These are phyloP conservation scores for Sordariomycetes sp. DNA, from an alignment of 2,329 filamentous ascomycete genomes.

Conservation along the genomic window DNA sequence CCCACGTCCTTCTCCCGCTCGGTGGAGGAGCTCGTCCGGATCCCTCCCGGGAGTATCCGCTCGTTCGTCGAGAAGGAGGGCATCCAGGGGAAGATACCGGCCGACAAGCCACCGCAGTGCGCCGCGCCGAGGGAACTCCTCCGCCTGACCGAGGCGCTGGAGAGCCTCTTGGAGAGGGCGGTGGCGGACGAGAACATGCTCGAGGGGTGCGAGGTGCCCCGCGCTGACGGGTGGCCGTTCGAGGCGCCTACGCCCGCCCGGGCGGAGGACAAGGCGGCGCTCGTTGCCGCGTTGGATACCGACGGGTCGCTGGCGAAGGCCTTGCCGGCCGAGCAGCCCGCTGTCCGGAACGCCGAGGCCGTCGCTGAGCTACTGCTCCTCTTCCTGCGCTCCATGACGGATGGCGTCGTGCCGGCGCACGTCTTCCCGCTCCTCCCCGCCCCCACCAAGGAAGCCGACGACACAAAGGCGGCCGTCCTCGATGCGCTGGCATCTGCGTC, in stretches of 20 bases:
- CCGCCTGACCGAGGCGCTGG: conserved; percentile 70
- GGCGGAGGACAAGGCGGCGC: conserved; percentile 14
- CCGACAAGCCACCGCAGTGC: conserved; percentile 48
- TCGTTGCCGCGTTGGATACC: conserved; percentile 60
- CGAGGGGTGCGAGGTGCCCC: conserved; percentile 35
- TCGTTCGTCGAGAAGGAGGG: conserved; percentile 24
- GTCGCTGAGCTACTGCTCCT: conserved; percentile 57
- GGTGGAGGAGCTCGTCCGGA: conserved; percentile 74
- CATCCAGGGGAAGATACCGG: conserved; percentile 35
- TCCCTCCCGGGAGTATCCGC: conserved; percentile 71
- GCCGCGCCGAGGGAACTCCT: conserved; percentile 85
- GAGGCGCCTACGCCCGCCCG: conserved; percentile 14
- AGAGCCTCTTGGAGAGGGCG: conserved; percentile 39
- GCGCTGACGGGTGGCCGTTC: conserved; percentile 47
- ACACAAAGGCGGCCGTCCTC: conserved; percentile 43
- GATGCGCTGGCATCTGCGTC: conserved; percentile 54
- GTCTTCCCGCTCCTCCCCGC: conserved; percentile 60
- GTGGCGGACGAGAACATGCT: conserved; percentile 51
- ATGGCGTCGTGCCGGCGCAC: conserved; percentile 60
- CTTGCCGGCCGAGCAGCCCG: conserved; percentile 49
- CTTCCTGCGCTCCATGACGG: conserved; percentile 63
- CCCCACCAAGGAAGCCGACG: conserved; percentile 19
- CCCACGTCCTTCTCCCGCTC: conserved; percentile 74
- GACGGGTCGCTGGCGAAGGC: conserved; percentile 47
- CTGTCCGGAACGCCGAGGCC: conserved; percentile 59